These are phyloP conservation scores for Cyathus striatus DNA, from an alignment of 768 basidiomycete genomes.

Conservation along the genomic window DNA sequence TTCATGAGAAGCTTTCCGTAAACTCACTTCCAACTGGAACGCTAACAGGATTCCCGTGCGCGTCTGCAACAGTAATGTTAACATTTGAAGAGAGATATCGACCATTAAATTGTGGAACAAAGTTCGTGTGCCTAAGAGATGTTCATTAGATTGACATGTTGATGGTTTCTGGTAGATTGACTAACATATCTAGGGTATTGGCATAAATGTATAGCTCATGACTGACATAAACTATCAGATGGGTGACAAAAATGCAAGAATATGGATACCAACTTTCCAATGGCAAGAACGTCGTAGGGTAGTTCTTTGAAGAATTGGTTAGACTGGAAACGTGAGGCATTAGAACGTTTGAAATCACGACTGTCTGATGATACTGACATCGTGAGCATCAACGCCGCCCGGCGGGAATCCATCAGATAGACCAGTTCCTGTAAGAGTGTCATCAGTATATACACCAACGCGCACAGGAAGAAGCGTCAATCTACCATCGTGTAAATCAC, in stretches of 20 bases:
- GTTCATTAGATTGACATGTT: slow-evolving; percentile 1
- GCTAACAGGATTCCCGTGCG: slow-evolving; percentile 27
- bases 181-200: slow-evolving; percentile 62
- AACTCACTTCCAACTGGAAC: slow-evolving; percentile 31
- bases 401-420: slow-evolving; percentile 70
- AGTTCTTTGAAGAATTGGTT: slow-evolving; percentile 70
- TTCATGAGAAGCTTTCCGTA: slow-evolving; percentile 8
- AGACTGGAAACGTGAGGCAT: slow-evolving; percentile 32
- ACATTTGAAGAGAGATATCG: slow-evolving; percentile 82
- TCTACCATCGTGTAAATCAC: slow-evolving; percentile 72
- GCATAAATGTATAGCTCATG: slow-evolving; percentile 81
- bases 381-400: slow-evolving; percentile 68
- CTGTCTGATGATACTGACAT: slow-evolving; percentile 32
- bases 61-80: slow-evolving; percentile 67
- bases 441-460: background rate
- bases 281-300: slow-evolving; percentile 78
- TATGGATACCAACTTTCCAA: slow-evolving; percentile 70
- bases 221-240: slow-evolving; percentile 25
- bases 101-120: slow-evolving; percentile 60
- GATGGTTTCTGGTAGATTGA: background rate
- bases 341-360: background rate
- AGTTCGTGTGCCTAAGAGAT: slow-evolving; percentile 49
- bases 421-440: slow-evolving; percentile 52
- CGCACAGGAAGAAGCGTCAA: background rate
- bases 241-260: background rate